phyloP scores from a whole-genome alignment of 1,284 basidiomycete genomes.

The Ustilago nuda region DNA sequence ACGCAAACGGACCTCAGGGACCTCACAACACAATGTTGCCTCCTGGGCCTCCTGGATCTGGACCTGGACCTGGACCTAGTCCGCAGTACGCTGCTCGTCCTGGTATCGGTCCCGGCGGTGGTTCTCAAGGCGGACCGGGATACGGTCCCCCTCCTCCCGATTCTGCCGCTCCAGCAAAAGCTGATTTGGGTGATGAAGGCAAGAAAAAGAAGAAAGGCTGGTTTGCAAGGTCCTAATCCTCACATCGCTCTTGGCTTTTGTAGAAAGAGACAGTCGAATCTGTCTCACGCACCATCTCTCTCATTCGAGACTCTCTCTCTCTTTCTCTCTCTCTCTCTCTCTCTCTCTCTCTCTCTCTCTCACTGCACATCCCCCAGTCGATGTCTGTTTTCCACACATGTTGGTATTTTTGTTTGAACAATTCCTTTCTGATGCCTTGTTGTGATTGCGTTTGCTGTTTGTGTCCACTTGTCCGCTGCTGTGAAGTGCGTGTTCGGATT shows the following conservation, averaged over 20 bases:
- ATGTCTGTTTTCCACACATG: not conserved
- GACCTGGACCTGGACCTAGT: slow-evolving; percentile 5
- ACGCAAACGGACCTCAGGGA: slow-evolving; percentile 8
- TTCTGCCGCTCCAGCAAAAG: slow-evolving; percentile 16
- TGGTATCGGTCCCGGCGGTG: slow-evolving; percentile 18
- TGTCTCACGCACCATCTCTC: not conserved
- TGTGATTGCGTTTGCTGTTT: not conserved
- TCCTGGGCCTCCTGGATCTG: slow-evolving; percentile 12
- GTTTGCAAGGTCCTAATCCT: slow-evolving; percentile 41
- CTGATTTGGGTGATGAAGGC: slow-evolving; percentile 26
- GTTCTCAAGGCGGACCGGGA: slow-evolving; percentile 7
- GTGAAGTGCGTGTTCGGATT: not conserved
- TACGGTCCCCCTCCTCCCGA: slow-evolving; percentile 7
- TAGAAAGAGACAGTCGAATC: slow-evolving; percentile 4
- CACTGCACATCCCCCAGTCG: not conserved
- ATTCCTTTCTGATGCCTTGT: not conserved
- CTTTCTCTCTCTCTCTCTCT: slow-evolving; percentile 5
- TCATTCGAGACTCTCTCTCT: not conserved
- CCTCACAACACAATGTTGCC: slow-evolving; percentile 26
- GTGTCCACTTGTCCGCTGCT: not conserved
- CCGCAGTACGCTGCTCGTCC: slow-evolving; percentile 20
- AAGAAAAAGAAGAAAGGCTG: slow-evolving; percentile 55
- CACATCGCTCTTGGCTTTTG: not conserved
- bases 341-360: slow-evolving; percentile 2
- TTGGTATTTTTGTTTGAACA: not conserved